Evolutionary conservation across 2,329 filamentous ascomycete genomes (phyloP).

Genomic region (Botrytis fragariae): DNA sequence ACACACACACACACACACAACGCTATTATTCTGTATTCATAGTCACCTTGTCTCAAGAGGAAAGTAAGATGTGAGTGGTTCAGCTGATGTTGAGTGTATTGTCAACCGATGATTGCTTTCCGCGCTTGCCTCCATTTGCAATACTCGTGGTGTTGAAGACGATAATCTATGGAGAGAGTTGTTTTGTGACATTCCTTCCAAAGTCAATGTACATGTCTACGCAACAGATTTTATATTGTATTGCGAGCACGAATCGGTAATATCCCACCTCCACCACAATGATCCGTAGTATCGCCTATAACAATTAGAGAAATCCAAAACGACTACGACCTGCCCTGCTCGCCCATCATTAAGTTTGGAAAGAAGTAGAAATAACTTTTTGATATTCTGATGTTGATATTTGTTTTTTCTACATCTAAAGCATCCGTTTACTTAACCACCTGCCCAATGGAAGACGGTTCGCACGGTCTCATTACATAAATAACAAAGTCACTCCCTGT

Average conservation of each 20-base stretch:
- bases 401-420: background rate
- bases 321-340: background rate
- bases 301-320: background rate
- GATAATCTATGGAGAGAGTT: background rate
- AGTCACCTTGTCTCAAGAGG: background rate
- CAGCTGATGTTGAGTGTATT: constrained; percentile 9
- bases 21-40: background rate
- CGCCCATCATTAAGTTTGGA: background rate
- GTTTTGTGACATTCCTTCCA: background rate
- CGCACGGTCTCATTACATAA: constrained; percentile 1
- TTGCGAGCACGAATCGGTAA: background rate
- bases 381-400: background rate
- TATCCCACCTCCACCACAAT: background rate
- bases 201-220: too few relatives aligned
- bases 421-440: background rate
- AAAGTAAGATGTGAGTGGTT: constrained; percentile 7
- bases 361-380: too few relatives aligned
- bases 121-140: background rate
- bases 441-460: background rate
- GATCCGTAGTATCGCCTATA: constrained; percentile 12
- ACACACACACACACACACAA: background rate
- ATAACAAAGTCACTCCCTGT: constrained; percentile 2
- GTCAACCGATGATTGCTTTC: background rate
- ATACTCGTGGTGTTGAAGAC: background rate
- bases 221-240: background rate